Conservation (phyloP, 1,139 yeast species). For the Suzukiozyma palmioleophila region DNA sequence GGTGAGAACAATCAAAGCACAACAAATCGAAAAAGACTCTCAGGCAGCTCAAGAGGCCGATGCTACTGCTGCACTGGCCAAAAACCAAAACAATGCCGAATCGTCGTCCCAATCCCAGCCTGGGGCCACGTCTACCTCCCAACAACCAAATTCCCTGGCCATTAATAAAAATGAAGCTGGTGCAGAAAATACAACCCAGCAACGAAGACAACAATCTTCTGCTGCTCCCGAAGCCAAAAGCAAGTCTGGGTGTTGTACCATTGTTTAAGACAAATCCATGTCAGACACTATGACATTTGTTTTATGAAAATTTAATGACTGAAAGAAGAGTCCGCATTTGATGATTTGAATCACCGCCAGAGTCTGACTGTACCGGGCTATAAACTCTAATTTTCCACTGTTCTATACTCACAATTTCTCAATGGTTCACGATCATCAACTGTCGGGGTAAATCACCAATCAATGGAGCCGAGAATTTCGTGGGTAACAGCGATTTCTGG, state of each 20-base stretch:
- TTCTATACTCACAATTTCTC: too few species aligned
- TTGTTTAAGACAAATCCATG: constrained; percentile 20
- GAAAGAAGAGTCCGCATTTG: too few species aligned
- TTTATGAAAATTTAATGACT: too few species aligned
- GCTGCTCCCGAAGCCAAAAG: constrained; percentile 27
- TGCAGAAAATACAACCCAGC: constrained; percentile 4
- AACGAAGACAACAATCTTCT: constrained; percentile 12
- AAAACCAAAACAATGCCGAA: neutral
- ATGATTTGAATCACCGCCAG: too few species aligned
- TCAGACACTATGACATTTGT: too few species aligned
- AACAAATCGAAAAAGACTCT: constrained; percentile 3
- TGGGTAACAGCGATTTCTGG: neutral
- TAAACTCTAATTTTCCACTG: too few species aligned
- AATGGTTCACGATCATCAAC: too few species aligned
- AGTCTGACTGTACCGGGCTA: too few species aligned
- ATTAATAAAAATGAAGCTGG: constrained; percentile 1
- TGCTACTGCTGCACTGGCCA: constrained; percentile 2
- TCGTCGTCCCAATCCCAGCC: constrained; percentile 5
- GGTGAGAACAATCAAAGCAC: constrained; percentile 51
- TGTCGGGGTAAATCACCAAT: too few species aligned
- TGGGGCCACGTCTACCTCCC: constrained; percentile 1
- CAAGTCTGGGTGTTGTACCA: constrained; percentile 44
- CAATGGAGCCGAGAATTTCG: too few species aligned
- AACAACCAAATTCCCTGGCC: constrained; percentile 7
- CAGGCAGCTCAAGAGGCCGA: neutral